Percentiles rank a stretch among this genome's conserved stretches.
These are phyloP conservation scores for Lyophyllum shimeji DNA, from an alignment of 768 basidiomycete species.

Conservation along the genomic window DNA sequence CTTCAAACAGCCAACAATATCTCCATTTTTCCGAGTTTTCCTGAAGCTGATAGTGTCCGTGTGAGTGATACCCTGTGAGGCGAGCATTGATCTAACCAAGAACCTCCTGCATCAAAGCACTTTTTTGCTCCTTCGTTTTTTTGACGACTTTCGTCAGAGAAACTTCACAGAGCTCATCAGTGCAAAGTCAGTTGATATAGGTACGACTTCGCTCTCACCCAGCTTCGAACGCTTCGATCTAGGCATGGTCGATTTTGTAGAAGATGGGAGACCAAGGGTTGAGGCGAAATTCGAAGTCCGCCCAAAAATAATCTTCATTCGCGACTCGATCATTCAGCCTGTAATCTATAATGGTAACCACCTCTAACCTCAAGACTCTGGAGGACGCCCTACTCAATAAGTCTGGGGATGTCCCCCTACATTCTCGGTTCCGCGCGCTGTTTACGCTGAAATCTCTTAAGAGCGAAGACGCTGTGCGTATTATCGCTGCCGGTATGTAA, in stretches of 20 bases:
- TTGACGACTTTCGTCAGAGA: conserved; percentile 93
- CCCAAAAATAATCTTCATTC: conserved; percentile 33
- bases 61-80: conserved; percentile 4
- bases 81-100: conserved; percentile 18
- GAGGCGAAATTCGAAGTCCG: conserved; percentile 46
- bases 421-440: conserved; percentile 85
- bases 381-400: conserved; percentile 78
- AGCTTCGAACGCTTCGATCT: conserved; percentile 87
- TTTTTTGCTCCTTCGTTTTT: conserved; percentile 92
- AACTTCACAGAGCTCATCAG: conserved; percentile 45
- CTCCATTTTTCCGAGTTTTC: conserved; percentile 84
- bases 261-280: conserved; percentile 13
- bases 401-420: conserved; percentile 70
- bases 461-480: conserved; percentile 72
- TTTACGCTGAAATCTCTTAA: conserved; percentile 90
- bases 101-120: conserved; percentile 77
- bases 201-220: conserved; percentile 46
- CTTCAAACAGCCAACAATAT: conserved; percentile 94
- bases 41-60: conserved; percentile 57
- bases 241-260: conserved; percentile 59
- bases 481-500: conserved; percentile 77
- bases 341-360: conserved; percentile 28
- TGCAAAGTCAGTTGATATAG: conserved; percentile 5
- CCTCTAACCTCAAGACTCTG: conserved; percentile 63
- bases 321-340: conserved; percentile 26